These are phyloP conservation scores for Lachancea quebecensis DNA, from an alignment of 805 yeast genomes.

Conservation along the genomic window DNA sequence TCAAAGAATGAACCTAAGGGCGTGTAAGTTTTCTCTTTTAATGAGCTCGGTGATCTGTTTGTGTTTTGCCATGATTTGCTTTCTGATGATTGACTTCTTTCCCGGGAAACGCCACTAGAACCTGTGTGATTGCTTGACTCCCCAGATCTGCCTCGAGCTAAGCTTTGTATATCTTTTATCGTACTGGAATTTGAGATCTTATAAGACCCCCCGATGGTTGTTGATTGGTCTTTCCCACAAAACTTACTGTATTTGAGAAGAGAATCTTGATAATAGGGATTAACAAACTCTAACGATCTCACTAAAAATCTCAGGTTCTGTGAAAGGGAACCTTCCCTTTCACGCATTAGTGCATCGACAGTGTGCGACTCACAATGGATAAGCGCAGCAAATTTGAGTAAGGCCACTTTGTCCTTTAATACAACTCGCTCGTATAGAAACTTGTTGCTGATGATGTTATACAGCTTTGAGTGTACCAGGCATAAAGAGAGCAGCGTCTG, in stretches of 20 bases:
- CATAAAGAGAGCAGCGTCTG: slow-evolving; percentile 19
- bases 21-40: neutral
- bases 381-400: slow-evolving; percentile 26
- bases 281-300: slow-evolving; percentile 22
- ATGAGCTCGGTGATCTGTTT: neutral
- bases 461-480: slow-evolving; percentile 20
- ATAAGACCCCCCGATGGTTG: slow-evolving; percentile 26
- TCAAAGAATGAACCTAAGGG: slow-evolving; percentile 2
- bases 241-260: slow-evolving; percentile 28
- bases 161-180: neutral
- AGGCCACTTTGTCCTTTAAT: slow-evolving; percentile 20
- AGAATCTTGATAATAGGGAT: slow-evolving; percentile 31
- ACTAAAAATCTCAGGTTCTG: slow-evolving; percentile 26
- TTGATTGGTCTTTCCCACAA: slow-evolving; percentile 13
- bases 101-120: neutral
- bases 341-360: slow-evolving; percentile 10
- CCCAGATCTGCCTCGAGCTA: slow-evolving; percentile 2
- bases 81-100: slow-evolving; percentile 3
- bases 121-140: neutral
- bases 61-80: slow-evolving; percentile 1
- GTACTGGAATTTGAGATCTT: slow-evolving; percentile 6
- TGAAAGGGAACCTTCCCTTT: slow-evolving; percentile 5
- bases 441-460: slow-evolving; percentile 20
- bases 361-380: slow-evolving; percentile 29
- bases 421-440: slow-evolving; percentile 24